phyloP scores from a whole-genome alignment of 768 basidiomycete genomes.

The Pulveroboletus sp. region DNA sequence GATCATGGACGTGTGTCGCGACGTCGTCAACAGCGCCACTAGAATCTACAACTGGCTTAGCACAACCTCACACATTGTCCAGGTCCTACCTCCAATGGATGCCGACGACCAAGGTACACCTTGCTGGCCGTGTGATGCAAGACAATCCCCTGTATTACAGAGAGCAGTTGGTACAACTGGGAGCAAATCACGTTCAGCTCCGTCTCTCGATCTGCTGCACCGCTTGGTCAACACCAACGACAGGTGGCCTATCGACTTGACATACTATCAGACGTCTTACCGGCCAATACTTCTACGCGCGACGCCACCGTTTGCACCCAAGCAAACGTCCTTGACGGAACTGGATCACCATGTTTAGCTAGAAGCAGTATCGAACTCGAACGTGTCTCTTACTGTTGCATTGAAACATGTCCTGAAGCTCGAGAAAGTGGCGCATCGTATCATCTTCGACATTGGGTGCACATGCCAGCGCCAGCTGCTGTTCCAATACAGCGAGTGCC shows the following conservation, averaged over 20 bases:
- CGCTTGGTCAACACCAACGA: slow-evolving; percentile 1
- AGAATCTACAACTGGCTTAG: slow-evolving; percentile 52
- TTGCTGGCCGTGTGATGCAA: slow-evolving; percentile 72
- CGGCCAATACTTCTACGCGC: slow-evolving; percentile 48
- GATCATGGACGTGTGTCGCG: slow-evolving; percentile 54
- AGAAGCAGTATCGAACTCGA: not conserved
- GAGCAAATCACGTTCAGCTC: slow-evolving; percentile 48
- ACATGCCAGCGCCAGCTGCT: slow-evolving; percentile 50
- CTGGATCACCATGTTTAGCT: slow-evolving; percentile 37
- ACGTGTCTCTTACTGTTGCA: slow-evolving; percentile 62
- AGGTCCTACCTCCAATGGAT: slow-evolving; percentile 58
- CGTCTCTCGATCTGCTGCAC: slow-evolving; percentile 40
- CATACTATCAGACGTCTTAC: slow-evolving; percentile 46
- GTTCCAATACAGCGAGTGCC: slow-evolving; percentile 57
- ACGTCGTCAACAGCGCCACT: slow-evolving; percentile 65
- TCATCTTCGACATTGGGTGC: slow-evolving; percentile 41
- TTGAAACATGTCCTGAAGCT: slow-evolving; percentile 77
- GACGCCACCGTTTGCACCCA: slow-evolving; percentile 57
- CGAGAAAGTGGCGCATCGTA: slow-evolving; percentile 53
- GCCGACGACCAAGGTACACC: slow-evolving; percentile 61
- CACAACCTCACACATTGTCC: not conserved
- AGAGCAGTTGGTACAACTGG: slow-evolving; percentile 59
- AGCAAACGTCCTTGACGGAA: slow-evolving; percentile 60
- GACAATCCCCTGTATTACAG: slow-evolving; percentile 72
- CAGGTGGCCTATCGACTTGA: slow-evolving; percentile 1